These are phyloP conservation scores for Cairneyella variabilis DNA, from an alignment of 495 filamentous ascomycete genomes.

Conservation along the genomic window DNA sequence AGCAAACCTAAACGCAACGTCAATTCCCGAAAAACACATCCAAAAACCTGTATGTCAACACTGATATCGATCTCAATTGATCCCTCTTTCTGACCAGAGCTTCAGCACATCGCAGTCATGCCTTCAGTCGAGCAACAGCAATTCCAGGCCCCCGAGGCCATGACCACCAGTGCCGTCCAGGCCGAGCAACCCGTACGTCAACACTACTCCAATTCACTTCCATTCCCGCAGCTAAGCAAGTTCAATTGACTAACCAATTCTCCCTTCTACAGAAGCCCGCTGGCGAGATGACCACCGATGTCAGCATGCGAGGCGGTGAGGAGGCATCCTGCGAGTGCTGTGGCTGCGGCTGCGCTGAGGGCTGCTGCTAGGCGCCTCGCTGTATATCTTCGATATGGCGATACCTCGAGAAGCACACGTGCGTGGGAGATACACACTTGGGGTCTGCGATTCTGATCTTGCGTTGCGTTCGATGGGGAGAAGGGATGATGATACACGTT, in stretches of 20 bases:
- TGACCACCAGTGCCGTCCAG: constrained; percentile 14
- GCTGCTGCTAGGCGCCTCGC: constrained; percentile 30
- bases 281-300: constrained; percentile 14
- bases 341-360: constrained; percentile 18
- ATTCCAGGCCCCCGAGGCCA: constrained; percentile 18
- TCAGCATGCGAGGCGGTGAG: constrained; percentile 21
- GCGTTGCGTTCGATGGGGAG: too few relatives aligned
- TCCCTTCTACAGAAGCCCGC: constrained; percentile 4
- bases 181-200: constrained; percentile 19
- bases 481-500: too few relatives aligned
- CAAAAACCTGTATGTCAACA: too few relatives aligned
- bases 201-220: not conserved
- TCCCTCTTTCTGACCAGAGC: too few relatives aligned
- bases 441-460: too few relatives aligned
- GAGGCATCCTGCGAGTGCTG: constrained; percentile 20
- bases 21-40: too few relatives aligned
- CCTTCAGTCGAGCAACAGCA: constrained; percentile 19
- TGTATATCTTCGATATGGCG: too few relatives aligned
- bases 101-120: too few relatives aligned
- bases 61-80: too few relatives aligned
- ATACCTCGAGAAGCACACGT: too few relatives aligned
- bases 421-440: too few relatives aligned
- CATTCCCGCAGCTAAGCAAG: not conserved
- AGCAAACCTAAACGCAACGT: too few relatives aligned
- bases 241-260: not conserved